A percentile compares a stretch with the other conserved stretches of the same genome.
Evolutionary conservation across 768 basidiomycete genomes (phyloP).

Genomic region (Russula ochroleuca): DNA sequence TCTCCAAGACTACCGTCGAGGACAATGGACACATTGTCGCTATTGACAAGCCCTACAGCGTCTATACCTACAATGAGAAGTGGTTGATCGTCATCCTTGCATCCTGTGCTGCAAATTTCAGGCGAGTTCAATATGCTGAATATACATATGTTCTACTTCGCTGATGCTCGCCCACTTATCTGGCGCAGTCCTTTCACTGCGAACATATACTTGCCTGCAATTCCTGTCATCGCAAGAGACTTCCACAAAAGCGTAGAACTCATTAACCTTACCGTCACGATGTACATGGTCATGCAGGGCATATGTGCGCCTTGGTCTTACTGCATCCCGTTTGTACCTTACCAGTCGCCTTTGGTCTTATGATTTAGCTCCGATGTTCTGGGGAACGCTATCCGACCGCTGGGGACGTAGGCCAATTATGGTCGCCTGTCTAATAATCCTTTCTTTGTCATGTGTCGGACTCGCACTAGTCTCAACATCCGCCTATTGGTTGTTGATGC

Average conservation of each 20-base stretch:
- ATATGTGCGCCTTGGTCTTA: conserved; percentile 42
- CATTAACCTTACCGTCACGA: conserved; percentile 77
- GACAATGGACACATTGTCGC: conserved; percentile 25
- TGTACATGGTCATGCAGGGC: conserved; percentile 69
- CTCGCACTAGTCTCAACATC: conserved; percentile 50
- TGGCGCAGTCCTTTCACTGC: conserved; percentile 59
- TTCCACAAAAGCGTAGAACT: conserved; percentile 65
- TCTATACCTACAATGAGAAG: conserved; percentile 55
- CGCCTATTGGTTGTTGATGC: conserved; percentile 73
- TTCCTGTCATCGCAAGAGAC: conserved; percentile 58
- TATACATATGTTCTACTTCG: background rate
- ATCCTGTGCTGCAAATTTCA: conserved; percentile 59
- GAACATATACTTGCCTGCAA: conserved; percentile 76
- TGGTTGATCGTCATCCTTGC: conserved; percentile 62
- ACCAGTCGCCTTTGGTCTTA: background rate
- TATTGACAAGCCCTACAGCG: conserved; percentile 39
- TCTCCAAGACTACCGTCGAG: background rate
- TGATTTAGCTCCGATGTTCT: conserved; percentile 43
- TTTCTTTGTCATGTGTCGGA: conserved; percentile 64
- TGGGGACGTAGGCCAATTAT: conserved; percentile 62
- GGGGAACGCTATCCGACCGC: conserved; percentile 67
- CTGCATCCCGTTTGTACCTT: background rate
- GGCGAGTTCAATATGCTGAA: conserved; percentile 36
- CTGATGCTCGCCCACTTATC: background rate
- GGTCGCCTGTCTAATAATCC: conserved; percentile 56